Conservation (phyloP, 2,329 filamentous ascomycete species). For the Diaporthe eres region DNA sequence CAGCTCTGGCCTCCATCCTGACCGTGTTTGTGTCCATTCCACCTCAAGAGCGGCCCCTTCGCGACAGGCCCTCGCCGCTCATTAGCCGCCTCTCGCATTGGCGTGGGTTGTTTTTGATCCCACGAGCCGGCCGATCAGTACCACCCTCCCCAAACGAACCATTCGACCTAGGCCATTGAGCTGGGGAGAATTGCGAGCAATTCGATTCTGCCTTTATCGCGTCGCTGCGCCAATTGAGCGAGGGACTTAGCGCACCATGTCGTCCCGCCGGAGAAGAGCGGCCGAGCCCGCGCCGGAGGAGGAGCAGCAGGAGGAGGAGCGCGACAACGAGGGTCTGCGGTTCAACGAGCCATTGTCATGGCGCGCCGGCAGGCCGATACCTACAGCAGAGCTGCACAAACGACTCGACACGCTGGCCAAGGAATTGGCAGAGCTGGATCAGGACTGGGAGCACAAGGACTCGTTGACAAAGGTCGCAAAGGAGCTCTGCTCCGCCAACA, state of each 20-base stretch:
- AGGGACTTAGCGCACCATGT: slow-evolving; percentile 50
- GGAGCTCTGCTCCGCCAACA: slow-evolving; percentile 84
- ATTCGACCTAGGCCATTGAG: background rate
- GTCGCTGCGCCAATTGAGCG: slow-evolving; percentile 10
- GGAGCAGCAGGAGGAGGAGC: slow-evolving; percentile 57
- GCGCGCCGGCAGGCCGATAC: slow-evolving; percentile 91
- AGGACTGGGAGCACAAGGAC: slow-evolving; percentile 86
- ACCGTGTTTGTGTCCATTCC: background rate
- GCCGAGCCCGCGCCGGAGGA: slow-evolving; percentile 47
- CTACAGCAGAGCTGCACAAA: slow-evolving; percentile 84
- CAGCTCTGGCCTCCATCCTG: background rate
- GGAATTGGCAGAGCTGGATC: slow-evolving; percentile 88
- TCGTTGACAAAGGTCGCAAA: slow-evolving; percentile 88
- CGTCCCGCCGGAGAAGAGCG: slow-evolving; percentile 56
- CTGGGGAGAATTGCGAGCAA: background rate
- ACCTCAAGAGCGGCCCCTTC: slow-evolving; percentile 23
- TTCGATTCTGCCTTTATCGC: background rate
- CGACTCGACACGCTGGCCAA: slow-evolving; percentile 85
- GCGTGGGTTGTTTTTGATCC: slow-evolving; percentile 36
- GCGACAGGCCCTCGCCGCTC: slow-evolving; percentile 37
- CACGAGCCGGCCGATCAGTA: slow-evolving; percentile 14
- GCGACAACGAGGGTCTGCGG: slow-evolving; percentile 67
- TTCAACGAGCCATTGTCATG: slow-evolving; percentile 93
- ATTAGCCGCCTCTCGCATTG: background rate
- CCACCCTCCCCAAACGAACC: background rate